Base-by-base conservation (phyloP, 208 protist species). In the Jaenimonas drosophilae region DNA sequence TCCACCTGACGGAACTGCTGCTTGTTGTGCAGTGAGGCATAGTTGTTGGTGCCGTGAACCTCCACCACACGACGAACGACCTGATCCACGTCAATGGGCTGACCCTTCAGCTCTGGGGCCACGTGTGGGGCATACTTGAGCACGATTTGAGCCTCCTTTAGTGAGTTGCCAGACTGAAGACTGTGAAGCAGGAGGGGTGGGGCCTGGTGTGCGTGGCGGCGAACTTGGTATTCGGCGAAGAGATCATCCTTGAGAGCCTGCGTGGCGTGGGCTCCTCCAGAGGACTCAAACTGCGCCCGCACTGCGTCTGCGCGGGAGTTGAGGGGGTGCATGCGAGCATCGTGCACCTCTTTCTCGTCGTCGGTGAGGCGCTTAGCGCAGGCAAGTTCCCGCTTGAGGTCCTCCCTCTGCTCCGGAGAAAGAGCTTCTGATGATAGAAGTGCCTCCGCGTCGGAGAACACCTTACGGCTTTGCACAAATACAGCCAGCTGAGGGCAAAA, bases 131-230 rank as follows among this genome's bases (percentile, higher is more conserved):
- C 81, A 56, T 94, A 91, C 38, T 70, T 62, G 20, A 94, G 70
- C 25, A 94, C 75, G n/a, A 94, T 63, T 49, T 94, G 86, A 14
- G 64, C 64, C 59, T 94, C 86, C 41, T 89, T 88, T 14, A 94
- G 59, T 12, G 86, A 75, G 59, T 91, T 90, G 28, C 58, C 49
- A 28, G 74, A 49, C 28, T 57, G 45, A 5, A 86, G 49, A 16
- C 68, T 73, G 59, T 89, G 63, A 11, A 94, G 25, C 38, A 94
- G 40, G 40, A 82, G 46, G 17, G 75, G 69, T 14, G 86, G 86
- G 4, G 78, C 86, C 19, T 59, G 41, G 23, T 67, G 57, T 2
- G 44, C 32, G 58, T 86, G 76, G 11, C 61, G 46, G 44, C 60
- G 54, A 16, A 61, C 54, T 1, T 56, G 56, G 32, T 76, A 64